A percentile compares a stretch with the other conserved stretches of the same genome.
Evolutionary conservation across 345 rosid genomes (phyloP).

Genomic region (Camelina hispida): DNA sequence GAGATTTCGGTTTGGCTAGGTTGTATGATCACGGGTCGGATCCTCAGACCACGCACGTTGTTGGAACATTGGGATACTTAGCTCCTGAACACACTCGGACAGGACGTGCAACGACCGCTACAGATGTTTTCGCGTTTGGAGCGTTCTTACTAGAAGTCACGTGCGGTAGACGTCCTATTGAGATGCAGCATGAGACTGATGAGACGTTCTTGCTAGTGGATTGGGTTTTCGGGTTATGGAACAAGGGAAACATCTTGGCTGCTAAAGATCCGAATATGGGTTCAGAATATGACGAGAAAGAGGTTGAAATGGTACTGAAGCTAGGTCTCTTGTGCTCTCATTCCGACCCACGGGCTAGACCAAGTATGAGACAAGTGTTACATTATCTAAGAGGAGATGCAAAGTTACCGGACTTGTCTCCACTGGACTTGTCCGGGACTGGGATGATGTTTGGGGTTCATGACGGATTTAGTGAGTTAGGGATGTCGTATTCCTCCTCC

Average conservation of each 20-base stretch:
- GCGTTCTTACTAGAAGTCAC: constrained; percentile 80
- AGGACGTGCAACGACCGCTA: constrained; percentile 72
- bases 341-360: constrained; percentile 56
- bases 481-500: constrained; percentile 49
- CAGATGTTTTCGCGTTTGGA: constrained; percentile 92
- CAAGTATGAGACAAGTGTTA: constrained; percentile 73
- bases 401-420: constrained; percentile 51
- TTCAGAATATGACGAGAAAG: constrained; percentile 47
- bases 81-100: constrained; percentile 89
- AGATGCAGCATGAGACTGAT: constrained; percentile 40
- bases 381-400: constrained; percentile 71
- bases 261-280: constrained; percentile 58
- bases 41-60: constrained; percentile 83
- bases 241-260: constrained; percentile 53
- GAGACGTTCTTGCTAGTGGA: constrained; percentile 63
- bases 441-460: constrained; percentile 47
- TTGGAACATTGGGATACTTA: constrained; percentile 88
- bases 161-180: constrained; percentile 88
- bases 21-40: constrained; percentile 80
- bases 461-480: constrained; percentile 56
- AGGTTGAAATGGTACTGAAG: constrained; percentile 60
- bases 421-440: constrained; percentile 41
- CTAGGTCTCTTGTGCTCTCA: constrained; percentile 82
- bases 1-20: constrained; percentile 92
- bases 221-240: constrained; percentile 74